Evolutionary conservation across 2,329 filamentous ascomycete genomes (phyloP).

Genomic region (Talaromyces amestolkiae): DNA sequence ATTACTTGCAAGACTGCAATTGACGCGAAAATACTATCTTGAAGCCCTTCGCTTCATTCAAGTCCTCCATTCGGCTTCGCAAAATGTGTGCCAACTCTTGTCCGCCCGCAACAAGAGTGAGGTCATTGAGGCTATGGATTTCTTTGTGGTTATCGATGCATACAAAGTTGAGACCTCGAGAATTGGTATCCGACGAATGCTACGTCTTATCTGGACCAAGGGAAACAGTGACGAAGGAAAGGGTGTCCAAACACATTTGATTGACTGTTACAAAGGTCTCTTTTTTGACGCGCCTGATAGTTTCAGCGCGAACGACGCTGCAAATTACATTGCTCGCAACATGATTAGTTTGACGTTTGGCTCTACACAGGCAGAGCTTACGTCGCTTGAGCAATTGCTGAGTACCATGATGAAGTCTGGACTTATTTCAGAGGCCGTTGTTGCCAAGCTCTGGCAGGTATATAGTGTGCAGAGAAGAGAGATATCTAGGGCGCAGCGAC

Average conservation of each 20-base stretch:
- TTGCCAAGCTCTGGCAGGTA: slow-evolving; percentile 94
- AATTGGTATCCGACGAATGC: slow-evolving; percentile 88
- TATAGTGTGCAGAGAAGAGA: slow-evolving; percentile 92
- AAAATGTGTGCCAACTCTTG: slow-evolving; percentile 78
- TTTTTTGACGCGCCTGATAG: slow-evolving; percentile 94
- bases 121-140: slow-evolving; percentile 98
- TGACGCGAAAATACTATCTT: slow-evolving; percentile 87
- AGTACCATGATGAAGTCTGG: slow-evolving; percentile 97
- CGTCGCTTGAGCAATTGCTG: slow-evolving; percentile 88
- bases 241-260: slow-evolving; percentile 91
- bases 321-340: slow-evolving; percentile 93
- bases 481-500: slow-evolving; percentile 84
- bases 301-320: slow-evolving; percentile 83
- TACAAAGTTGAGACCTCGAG: slow-evolving; percentile 96
- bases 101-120: slow-evolving; percentile 97
- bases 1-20: slow-evolving; percentile 78
- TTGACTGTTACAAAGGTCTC: slow-evolving; percentile 91
- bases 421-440: slow-evolving; percentile 77
- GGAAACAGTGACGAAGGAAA: slow-evolving; percentile 99
- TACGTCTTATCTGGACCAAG: slow-evolving; percentile 98
- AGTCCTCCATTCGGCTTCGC: slow-evolving; percentile 78
- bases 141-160: slow-evolving; percentile 90
- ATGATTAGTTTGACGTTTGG: slow-evolving; percentile 99
- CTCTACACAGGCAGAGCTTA: slow-evolving; percentile 89
- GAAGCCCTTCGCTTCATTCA: slow-evolving; percentile 94